Base-by-base conservation (phyloP, 805 yeast species). In the Metschnikowia shivogae region DNA sequence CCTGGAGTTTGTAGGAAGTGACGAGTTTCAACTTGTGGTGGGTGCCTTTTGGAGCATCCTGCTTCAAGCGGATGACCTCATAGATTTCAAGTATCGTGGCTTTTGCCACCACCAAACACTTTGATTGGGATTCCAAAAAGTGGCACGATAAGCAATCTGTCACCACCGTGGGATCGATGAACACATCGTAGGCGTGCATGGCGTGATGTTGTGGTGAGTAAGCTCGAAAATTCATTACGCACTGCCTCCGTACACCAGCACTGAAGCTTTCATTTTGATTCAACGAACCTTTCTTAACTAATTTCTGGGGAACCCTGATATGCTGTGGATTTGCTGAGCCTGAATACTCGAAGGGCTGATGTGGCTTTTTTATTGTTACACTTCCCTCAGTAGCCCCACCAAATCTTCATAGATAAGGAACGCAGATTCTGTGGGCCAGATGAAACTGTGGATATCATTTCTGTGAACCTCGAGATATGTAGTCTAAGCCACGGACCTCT, bases 131-230 rank as follows among this genome's bases (percentile, higher is more conserved):
- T 3, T 69, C 64, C 1, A 79, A 72, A 53, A 80, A 76, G 49
- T 77, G 62, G 38, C 84, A 78, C 6, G 78, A 68, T 20, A 81
- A 51, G 37, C 84, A 73, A 49, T 78, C 79, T n/a, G 83, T 63
- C 32, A 86, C 87, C 53, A 81, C 77, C 1, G 95, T 72, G 2
- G 96, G 95, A 53, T 80, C 85, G 39, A 86, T 73, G 53, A 89
- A 73, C 61, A 86, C 89, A 52, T 84, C 81, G 62, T 85, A 86
- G 12, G 85, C 84, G 56, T 88, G 88, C 97, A 89, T 89, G 34
- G 39, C 32, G n/a, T 28, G 26, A 12, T 32, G 20, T 14, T 36
- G 45, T 36, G n/a, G 34, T 20, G 31, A 22, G 34, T 20, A 24
- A 42, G 40, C 13, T 36, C 34, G 36, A 36, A 30, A 31, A 30